Conservation (phyloP, 805 yeast genomes). For the Saccharomycopsis sp. region DNA sequence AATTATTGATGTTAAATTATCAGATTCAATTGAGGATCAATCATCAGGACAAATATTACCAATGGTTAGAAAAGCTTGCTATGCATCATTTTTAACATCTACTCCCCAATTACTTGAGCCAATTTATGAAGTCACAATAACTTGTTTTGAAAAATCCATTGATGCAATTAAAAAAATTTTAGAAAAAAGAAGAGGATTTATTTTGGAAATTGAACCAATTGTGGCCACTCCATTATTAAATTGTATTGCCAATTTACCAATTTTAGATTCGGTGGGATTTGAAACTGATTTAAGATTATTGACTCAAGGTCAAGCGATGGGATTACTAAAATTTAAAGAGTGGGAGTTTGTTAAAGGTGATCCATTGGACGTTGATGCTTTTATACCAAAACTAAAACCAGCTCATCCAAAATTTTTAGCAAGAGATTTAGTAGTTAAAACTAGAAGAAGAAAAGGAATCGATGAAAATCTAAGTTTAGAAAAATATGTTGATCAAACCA, state of each 20-base stretch:
- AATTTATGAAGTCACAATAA: slow-evolving; percentile 46
- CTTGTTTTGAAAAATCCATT: slow-evolving; percentile 41
- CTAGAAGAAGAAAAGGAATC: slow-evolving; percentile 81
- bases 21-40: slow-evolving; percentile 37
- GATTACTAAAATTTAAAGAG: slow-evolving; percentile 50
- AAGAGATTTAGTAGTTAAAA: slow-evolving; percentile 81
- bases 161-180: slow-evolving; percentile 40
- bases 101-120: slow-evolving; percentile 80
- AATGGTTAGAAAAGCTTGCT: slow-evolving; percentile 74
- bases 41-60: slow-evolving; percentile 70
- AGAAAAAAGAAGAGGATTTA: slow-evolving; percentile 60
- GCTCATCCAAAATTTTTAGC: slow-evolving; percentile 65
- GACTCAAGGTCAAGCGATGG: slow-evolving; percentile 70
- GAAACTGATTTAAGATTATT: slow-evolving; percentile 76
- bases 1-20: slow-evolving; percentile 48
- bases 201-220: slow-evolving; percentile 40
- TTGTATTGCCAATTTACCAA: slow-evolving; percentile 64
- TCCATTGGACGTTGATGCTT: slow-evolving; percentile 62
- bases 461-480: slow-evolving; percentile 54
- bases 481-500: slow-evolving; percentile 21
- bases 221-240: slow-evolving; percentile 63
- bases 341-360: slow-evolving; percentile 88
- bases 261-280: slow-evolving; percentile 81
- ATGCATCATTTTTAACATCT: slow-evolving; percentile 68
- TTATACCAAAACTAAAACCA: slow-evolving; percentile 62